A percentile compares a stretch with the other conserved stretches of the same genome.
Evolutionary conservation across 2,329 filamentous ascomycete species (phyloP).

Genomic region (Emmonsiellopsis sp.): DNA sequence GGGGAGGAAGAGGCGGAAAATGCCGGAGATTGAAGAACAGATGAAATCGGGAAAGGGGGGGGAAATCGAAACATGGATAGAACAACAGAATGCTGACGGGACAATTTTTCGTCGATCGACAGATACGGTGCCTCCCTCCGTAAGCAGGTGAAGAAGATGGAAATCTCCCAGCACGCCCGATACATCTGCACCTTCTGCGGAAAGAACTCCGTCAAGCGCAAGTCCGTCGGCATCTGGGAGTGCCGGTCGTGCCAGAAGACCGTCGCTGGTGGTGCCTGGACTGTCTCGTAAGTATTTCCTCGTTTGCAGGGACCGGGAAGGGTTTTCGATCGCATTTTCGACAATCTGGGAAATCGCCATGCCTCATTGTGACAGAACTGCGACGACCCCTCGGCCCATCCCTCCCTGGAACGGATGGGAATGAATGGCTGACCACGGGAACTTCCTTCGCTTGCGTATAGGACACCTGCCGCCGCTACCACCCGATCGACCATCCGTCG

Average conservation of each 20-base stretch:
- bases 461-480: slow-evolving; percentile 84
- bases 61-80: not conserved
- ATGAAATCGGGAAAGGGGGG: not conserved
- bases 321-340: too few relatives aligned
- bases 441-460: slow-evolving; percentile 27
- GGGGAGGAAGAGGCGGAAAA: slow-evolving; percentile 10
- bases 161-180: slow-evolving; percentile 96
- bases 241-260: slow-evolving; percentile 95
- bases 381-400: not conserved
- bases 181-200: slow-evolving; percentile 99
- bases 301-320: not conserved
- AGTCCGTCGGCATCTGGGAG: slow-evolving; percentile 91
- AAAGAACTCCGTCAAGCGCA: slow-evolving; percentile 86
- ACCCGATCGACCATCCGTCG: slow-evolving; percentile 94
- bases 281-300: slow-evolving; percentile 73
- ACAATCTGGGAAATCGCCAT: too few relatives aligned
- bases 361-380: not conserved
- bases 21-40: slow-evolving; percentile 3
- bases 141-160: slow-evolving; percentile 99
- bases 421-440: slow-evolving; percentile 17
- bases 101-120: slow-evolving; percentile 10
- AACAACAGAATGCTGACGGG: slow-evolving; percentile 13
- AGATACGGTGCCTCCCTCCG: slow-evolving; percentile 98
- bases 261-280: slow-evolving; percentile 87
- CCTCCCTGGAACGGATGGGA: not conserved